Base-by-base conservation (phyloP, 1,139 yeast species). In the Geotrichum klebahnii region DNA sequence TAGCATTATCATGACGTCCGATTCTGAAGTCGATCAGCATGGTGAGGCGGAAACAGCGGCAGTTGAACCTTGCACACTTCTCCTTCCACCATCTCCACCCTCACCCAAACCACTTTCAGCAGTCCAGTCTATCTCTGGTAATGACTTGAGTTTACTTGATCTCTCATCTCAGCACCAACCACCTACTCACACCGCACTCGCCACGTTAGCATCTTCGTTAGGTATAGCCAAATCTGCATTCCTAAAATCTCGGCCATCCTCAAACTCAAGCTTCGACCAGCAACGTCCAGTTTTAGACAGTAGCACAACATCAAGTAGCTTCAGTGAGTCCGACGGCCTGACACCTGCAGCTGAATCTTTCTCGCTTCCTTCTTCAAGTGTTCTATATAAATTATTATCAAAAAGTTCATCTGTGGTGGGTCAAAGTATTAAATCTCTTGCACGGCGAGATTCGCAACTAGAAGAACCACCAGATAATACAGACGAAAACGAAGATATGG, bases 81-180 rank as follows among this genome's bases (percentile, higher is more conserved):
- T 39, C 23, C 44, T 29, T 17, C 35, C 35, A 9, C 44, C 44
- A 4, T 40, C 44, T 6, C 44, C 44, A 17, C 36, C 44, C 6
- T 19, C 35, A 20, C 44, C 44, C n/a, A 40, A 40, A 31, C 44
- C 44, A 8, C 16, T 40, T 5, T 40, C 44, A 20, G 22, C 44
- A 6, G 28, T 40, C 16, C 44, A 40, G 28, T n/a, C 16, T 14
- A 20, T 10, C 24, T n/a, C 41, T 6, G 31, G 28, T 35, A 19
- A 37, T 19, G 31, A 23, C 12, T 23, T 40, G 16, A 28, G 35
- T 29, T 35, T 40, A 8, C 17, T 14, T 6, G 44, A 40, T 24
- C 22, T 40, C 14, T 17, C 23, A 4, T 29, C 44, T 5, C 44
- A 40, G 35, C 44, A 40, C 35, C n/a, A 17, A 16, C 20, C 44